A percentile compares a stretch with the other conserved stretches of the same genome.
Conservation (phyloP, 139 green algal genomes). For the Choricystis sp. region DNA sequence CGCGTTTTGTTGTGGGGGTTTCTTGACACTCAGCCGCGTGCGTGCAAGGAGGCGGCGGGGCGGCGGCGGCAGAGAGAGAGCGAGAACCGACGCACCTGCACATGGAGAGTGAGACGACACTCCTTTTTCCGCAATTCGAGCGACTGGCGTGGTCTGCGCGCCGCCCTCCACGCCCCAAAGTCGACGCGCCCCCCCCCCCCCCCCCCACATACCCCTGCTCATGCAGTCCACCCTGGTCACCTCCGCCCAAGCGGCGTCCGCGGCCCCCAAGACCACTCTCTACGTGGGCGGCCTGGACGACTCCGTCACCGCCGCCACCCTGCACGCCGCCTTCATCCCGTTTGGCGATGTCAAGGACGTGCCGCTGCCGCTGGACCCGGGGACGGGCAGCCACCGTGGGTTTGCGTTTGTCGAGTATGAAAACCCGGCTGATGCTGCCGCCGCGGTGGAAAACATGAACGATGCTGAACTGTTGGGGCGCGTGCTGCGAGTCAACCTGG, state of each 20-base stretch:
- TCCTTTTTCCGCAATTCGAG: no score
- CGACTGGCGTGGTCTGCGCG: no score
- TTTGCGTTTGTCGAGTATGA: slow-evolving; percentile 96
- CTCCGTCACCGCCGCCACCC: slow-evolving; percentile 63
- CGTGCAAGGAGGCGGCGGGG: no score
- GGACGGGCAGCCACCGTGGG: slow-evolving; percentile 58
- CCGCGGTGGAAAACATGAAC: slow-evolving; percentile 96
- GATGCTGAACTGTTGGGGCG: slow-evolving; percentile 31
- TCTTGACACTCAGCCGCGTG: no score
- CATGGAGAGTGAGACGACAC: no score
- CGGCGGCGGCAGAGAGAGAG: no score
- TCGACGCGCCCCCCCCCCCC: no score
- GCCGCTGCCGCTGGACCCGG: slow-evolving; percentile 81
- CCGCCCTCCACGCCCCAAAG: no score
- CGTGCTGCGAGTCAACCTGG: slow-evolving; percentile 72
- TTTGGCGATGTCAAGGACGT: slow-evolving; percentile 96
- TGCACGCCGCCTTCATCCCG: slow-evolving; percentile 88
- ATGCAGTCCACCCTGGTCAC: slow-evolving; percentile 39
- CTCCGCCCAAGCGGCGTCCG: no score
- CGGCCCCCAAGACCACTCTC: slow-evolving; percentile 62
- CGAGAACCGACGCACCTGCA: no score
- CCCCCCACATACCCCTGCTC: neutral
- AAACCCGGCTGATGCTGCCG: slow-evolving; percentile 70
- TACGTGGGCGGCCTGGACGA: slow-evolving; percentile 90
- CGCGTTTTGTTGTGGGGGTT: no score